phyloP scores from a whole-genome alignment of 1,284 basidiomycete genomes.

The Trichosporon asahii region DNA sequence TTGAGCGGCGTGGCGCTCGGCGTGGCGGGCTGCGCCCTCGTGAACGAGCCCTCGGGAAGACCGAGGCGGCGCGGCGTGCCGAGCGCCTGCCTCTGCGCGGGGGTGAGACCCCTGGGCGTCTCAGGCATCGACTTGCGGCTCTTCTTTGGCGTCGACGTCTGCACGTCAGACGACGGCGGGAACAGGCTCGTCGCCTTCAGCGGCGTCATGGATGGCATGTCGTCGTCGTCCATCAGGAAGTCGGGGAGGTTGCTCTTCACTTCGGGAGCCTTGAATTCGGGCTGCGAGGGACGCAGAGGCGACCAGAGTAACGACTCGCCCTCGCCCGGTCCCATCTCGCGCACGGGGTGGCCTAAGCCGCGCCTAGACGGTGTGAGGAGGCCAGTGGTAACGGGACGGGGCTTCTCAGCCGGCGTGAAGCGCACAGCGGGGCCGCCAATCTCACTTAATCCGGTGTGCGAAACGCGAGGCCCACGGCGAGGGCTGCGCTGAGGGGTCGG shows the following conservation, averaged over 20 bases:
- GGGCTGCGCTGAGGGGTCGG: conserved; percentile 19
- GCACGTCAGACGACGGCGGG: background rate
- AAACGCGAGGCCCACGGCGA: conserved; percentile 21
- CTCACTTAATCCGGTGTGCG: conserved; percentile 15
- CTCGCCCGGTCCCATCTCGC: background rate
- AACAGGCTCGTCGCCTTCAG: conserved; percentile 38
- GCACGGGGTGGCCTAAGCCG: background rate
- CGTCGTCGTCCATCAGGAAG: conserved; percentile 7
- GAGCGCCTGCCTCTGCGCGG: conserved; percentile 22
- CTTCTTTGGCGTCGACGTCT: background rate
- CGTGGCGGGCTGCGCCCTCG: conserved; percentile 20
- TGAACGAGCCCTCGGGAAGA: conserved; percentile 36
- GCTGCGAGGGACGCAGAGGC: background rate
- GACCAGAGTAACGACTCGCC: background rate
- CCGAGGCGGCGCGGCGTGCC: conserved; percentile 44
- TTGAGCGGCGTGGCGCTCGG: conserved; percentile 18
- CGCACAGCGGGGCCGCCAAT: conserved; percentile 25
- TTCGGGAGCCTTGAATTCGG: background rate
- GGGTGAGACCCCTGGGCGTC: conserved; percentile 9
- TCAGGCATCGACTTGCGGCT: background rate
- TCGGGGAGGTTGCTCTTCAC: background rate
- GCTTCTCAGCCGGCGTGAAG: conserved; percentile 1
- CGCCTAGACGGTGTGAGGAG: background rate
- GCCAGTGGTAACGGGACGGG: background rate
- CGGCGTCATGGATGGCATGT: background rate